Conservation (phyloP, 805 yeast genomes). For the Cyberlindnera maclurae region DNA sequence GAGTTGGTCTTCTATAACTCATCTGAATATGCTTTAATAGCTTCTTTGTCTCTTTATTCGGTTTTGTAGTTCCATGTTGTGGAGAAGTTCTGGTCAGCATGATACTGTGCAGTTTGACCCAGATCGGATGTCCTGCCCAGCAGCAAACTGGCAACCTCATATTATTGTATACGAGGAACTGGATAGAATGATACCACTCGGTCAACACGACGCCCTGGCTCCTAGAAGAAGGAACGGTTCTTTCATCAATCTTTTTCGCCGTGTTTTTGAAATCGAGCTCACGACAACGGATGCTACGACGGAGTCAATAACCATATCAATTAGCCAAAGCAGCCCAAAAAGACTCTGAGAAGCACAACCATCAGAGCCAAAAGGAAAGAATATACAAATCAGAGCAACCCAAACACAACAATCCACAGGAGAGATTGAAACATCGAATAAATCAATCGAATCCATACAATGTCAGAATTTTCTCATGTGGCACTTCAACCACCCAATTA, state of each 20-base stretch:
- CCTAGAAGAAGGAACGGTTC: too few relatives aligned
- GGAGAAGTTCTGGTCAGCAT: too few relatives aligned
- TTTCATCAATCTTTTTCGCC: too few relatives aligned
- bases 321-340: constrained; percentile 2
- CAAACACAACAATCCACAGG: background rate
- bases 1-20: background rate
- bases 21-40: too few relatives aligned
- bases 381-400: background rate
- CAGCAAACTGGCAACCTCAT: too few relatives aligned
- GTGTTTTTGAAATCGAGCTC: too few relatives aligned
- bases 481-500: constrained; percentile 2
- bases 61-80: background rate
- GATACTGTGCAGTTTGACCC: too few relatives aligned
- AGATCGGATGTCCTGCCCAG: too few relatives aligned
- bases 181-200: too few relatives aligned
- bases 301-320: constrained; percentile 3
- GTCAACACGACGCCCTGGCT: too few relatives aligned
- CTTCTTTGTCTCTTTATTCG: background rate
- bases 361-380: constrained; percentile 1
- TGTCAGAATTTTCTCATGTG: background rate
- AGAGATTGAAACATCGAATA: background rate
- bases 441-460: background rate
- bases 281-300: too few relatives aligned
- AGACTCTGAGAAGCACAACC: background rate
- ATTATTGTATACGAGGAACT: too few relatives aligned